Base-by-base conservation (phyloP, 768 basidiomycete species). In the Lactifluus volemus region DNA sequence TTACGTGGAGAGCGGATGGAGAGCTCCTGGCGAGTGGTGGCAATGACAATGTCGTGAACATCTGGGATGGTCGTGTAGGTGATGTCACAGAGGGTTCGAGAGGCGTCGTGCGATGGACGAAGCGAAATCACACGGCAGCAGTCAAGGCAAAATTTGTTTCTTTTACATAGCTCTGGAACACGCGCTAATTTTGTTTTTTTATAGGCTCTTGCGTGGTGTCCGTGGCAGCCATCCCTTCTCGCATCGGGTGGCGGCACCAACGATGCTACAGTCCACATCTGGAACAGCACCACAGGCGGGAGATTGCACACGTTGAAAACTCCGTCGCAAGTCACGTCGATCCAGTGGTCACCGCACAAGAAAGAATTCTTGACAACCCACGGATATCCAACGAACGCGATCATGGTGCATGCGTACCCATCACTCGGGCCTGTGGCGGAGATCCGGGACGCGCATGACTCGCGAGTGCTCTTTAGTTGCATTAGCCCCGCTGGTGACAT, bases 31-130 rank as follows among this genome's bases (percentile, higher is more conserved):
- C 96, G 0, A 94, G 92, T 66, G 97, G 97, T 2, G 97, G 94
- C 0, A 98, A 98, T 69, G 97, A 98, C 72, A 98, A 99, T 65
- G 94, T 97, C 19, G 94, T 98, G 58, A 97, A 98, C 69, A 88
- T 97, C 55, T 99, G 96, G 96, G 96, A 99, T 67, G 90, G 88
- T 8, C 81, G 93, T 58, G 76, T 64, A 57, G 65, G 65, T 5
- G 60, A 66, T 30, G 65, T 69, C 1, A 76, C 72, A 4, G 75
- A 77, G 62, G 78, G 78, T 12, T 74, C 81, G 3, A 71, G 81
- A 17, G 84, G 81, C 3, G 80, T 73, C 70, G 84, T 92, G 0
- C 93, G 92, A 70, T 94, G 91, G 90, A 90, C 88, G 25, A 94
- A 95, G 73, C 77, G 88, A 49, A 93, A 91, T 70, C 93, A 96